phyloP scores from a whole-genome alignment of 148 eudicot genomes.

The Simmondsia chinensis region DNA sequence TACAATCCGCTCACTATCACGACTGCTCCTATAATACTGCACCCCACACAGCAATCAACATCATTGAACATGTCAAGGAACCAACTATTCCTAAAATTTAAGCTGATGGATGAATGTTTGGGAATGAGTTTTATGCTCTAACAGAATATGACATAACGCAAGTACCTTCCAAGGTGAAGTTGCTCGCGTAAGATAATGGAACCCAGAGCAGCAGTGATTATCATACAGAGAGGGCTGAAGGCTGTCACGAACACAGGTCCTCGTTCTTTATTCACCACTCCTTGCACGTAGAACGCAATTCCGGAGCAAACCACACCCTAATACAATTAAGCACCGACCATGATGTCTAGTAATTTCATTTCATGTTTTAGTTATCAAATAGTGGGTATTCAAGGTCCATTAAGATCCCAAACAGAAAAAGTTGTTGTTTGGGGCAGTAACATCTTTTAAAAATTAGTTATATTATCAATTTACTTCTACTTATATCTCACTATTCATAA shows the following conservation, averaged over 20 bases:
- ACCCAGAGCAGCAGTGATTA: constrained; percentile 53
- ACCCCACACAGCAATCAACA: neutral
- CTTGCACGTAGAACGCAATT: constrained; percentile 56
- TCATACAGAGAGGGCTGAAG: constrained; percentile 59
- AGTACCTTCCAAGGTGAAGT: constrained; percentile 58
- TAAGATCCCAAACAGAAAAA: too few species aligned
- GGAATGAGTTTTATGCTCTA: neutral
- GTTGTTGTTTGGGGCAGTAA: too few species aligned
- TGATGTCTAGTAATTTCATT: too few species aligned
- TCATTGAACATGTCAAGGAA: too few species aligned
- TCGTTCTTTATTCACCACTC: constrained; percentile 36
- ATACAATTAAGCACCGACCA: too few species aligned
- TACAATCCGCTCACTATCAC: constrained; percentile 22
- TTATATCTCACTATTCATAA: too few species aligned
- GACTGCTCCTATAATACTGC: constrained; percentile 27
- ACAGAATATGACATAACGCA: neutral
- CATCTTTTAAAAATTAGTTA: too few species aligned
- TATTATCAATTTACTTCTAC: too few species aligned
- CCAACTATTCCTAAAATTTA: too few species aligned
- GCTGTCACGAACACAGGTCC: constrained; percentile 78
- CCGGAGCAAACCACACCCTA: constrained; percentile 73
- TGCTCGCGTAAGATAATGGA: constrained; percentile 43
- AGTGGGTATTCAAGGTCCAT: too few species aligned
- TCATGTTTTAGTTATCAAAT: too few species aligned
- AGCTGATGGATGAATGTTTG: neutral